Evolutionary conservation across 352 stramenopile genomes (phyloP), one percentile per base, ranked within the genome.

Genomic region (Globisporangium abappressorium): DNA sequence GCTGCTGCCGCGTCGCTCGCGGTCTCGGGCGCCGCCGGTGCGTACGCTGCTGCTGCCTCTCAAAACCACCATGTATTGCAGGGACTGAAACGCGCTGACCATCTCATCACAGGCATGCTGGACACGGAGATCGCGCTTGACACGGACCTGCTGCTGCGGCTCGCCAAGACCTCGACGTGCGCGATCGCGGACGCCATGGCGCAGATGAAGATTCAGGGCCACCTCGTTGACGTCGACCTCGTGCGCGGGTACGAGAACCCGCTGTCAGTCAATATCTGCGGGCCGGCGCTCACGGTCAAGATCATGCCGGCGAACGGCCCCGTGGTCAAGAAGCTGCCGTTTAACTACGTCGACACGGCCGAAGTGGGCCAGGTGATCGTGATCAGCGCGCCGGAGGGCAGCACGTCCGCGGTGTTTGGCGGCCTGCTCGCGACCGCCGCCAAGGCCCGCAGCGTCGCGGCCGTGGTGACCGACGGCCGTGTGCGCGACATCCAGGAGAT

Each of bases 121-220:
- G 82, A 93, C 59, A 68, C 79, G 12, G 83, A 92, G 70, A 81
- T 84, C 56, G 76, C 74, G 43, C 75, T 85, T 14, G 81, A 90
- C 38, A 85, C 81, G 47, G 80, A 90, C 61, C 66, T 91, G 57
- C 74, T 91, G 61, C 71, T 91, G 71, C 82, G 80, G 1, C 72
- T 94, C 59, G 79, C 83, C 64, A 94, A 91, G 66, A 78, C 92
- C 36, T 92, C 82, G 46, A 92, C 87, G 14, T 95, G 87, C 64
- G 81, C 80, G 30, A 93, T 95, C 49, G 87, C 84, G 20, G 87
- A 95, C 66, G 84, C 87, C 33, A 81, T 95, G 74, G 84, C 75
- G 30, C 77, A 88, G 61, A 77, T 93, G 69, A 84, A 90, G 70
- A 89, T 95, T 58, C 84, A 90, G 61, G 79, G 84, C 38, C 87